These are phyloP conservation scores for Pythium apleroticum DNA, from an alignment of 352 stramenopile genomes.

Conservation along the genomic window DNA sequence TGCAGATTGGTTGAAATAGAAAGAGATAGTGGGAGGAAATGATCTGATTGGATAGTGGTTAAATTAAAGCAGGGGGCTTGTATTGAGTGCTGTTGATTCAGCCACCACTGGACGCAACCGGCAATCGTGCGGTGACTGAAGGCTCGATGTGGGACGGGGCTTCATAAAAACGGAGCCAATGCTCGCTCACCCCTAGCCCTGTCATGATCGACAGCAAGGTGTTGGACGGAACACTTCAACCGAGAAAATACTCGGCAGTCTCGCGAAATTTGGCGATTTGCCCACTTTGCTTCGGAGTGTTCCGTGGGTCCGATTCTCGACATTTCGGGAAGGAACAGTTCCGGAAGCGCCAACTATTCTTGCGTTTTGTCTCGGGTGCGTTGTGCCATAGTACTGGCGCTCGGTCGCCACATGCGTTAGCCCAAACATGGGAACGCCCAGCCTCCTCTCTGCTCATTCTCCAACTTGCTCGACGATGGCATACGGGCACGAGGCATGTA, in stretches of 20 bases:
- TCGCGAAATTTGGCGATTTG: background rate
- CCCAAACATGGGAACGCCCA: no score
- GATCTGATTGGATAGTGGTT: conserved; percentile 23
- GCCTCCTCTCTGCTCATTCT: no score
- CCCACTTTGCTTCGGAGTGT: no score
- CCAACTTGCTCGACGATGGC: no score
- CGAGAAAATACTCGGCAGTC: no score
- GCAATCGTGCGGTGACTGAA: conserved; percentile 26
- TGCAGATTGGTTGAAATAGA: background rate
- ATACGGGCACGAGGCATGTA: no score
- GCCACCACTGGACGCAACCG: conserved; percentile 3
- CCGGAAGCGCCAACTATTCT: background rate
- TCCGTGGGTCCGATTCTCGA: background rate
- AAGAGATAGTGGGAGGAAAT: background rate
- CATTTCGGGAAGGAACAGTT: background rate
- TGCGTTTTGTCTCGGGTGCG: background rate
- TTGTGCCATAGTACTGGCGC: background rate
- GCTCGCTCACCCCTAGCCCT: conserved; percentile 14
- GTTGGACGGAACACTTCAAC: background rate
- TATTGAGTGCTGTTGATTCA: background rate
- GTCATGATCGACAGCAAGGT: conserved; percentile 17
- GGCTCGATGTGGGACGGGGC: conserved; percentile 23
- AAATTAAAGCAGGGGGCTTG: conserved; percentile 1
- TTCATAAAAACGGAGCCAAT: conserved; percentile 55
- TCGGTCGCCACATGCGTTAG: no score